Evolutionary conservation across 768 basidiomycete genomes (phyloP).

Genomic region (Boletus vinaceobasis): DNA sequence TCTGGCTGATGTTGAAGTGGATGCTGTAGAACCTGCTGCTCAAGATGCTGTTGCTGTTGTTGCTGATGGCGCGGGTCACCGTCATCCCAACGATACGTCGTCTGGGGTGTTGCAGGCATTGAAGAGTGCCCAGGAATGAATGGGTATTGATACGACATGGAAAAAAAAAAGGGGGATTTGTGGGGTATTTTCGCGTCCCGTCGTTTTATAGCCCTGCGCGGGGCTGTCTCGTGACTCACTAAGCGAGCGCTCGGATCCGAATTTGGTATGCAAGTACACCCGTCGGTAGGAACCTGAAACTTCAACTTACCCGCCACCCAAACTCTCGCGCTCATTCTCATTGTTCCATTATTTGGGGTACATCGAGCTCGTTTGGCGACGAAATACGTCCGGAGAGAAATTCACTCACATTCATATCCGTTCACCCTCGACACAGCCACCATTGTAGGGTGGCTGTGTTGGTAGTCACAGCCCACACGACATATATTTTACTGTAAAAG

Average conservation of each 20-base stretch:
- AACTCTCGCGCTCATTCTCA: too few relatives aligned
- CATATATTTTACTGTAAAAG: too few relatives aligned
- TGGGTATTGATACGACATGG: slow-evolving; percentile 51
- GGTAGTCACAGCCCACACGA: too few relatives aligned
- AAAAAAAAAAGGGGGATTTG: slow-evolving; percentile 29
- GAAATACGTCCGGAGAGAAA: too few relatives aligned
- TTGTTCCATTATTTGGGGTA: too few relatives aligned
- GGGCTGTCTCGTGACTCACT: slow-evolving; percentile 24
- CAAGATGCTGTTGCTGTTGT: slow-evolving; percentile 33
- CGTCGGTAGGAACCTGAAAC: too few relatives aligned
- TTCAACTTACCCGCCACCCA: too few relatives aligned
- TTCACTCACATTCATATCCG: too few relatives aligned
- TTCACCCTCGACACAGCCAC: not conserved
- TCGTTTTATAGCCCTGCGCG: slow-evolving; percentile 31
- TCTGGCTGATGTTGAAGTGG: slow-evolving; percentile 36
- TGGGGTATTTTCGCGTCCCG: slow-evolving; percentile 15
- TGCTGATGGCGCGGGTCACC: slow-evolving; percentile 28
- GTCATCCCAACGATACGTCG: slow-evolving; percentile 42
- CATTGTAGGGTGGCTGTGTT: not conserved
- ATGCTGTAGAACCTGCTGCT: slow-evolving; percentile 40
- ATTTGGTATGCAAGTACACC: too few relatives aligned
- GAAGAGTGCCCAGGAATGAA: slow-evolving; percentile 47
- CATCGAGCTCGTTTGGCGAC: too few relatives aligned
- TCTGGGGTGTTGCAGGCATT: slow-evolving; percentile 46
- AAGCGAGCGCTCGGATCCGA: slow-evolving; percentile 18